A percentile compares a stretch with the other conserved stretches of the same genome.
phyloP scores from a whole-genome alignment of 1,284 basidiomycete species.

The Leccinum subrobustum region DNA sequence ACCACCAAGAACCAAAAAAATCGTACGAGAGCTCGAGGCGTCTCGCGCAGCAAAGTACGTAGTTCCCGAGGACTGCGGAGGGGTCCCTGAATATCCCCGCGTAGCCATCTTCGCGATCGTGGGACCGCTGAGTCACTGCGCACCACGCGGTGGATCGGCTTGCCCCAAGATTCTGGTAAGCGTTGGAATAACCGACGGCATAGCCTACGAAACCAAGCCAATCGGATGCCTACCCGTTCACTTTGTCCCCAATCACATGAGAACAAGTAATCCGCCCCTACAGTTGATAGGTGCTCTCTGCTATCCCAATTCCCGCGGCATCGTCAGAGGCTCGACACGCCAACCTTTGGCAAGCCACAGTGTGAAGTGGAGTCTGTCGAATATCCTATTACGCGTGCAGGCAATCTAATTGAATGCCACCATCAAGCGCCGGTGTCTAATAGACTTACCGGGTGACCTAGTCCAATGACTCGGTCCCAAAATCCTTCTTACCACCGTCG shows the following conservation, averaged over 20 bases:
- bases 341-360: background rate
- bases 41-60: background rate
- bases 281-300: too few species aligned
- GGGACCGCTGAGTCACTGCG: slow-evolving; percentile 8
- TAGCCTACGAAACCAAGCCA: slow-evolving; percentile 8
- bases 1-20: background rate
- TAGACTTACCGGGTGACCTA: slow-evolving; percentile 20
- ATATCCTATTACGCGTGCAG: background rate
- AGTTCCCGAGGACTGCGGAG: slow-evolving; percentile 21
- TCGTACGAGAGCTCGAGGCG: background rate
- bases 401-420: background rate
- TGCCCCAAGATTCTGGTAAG: background rate
- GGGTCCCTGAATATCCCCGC: slow-evolving; percentile 6
- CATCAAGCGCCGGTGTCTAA: slow-evolving; percentile 11
- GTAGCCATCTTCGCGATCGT: slow-evolving; percentile 4
- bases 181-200: slow-evolving; percentile 14
- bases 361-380: background rate
- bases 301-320: background rate
- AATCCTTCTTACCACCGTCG: background rate
- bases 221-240: slow-evolving; percentile 9
- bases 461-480: background rate
- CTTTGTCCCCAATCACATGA: background rate
- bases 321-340: background rate
- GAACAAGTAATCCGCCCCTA: background rate
- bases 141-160: background rate